Percentiles rank a stretch among this genome's conserved stretches.
Conservation (phyloP, 2,329 filamentous ascomycete species). For the Colletotrichum scovillei region DNA sequence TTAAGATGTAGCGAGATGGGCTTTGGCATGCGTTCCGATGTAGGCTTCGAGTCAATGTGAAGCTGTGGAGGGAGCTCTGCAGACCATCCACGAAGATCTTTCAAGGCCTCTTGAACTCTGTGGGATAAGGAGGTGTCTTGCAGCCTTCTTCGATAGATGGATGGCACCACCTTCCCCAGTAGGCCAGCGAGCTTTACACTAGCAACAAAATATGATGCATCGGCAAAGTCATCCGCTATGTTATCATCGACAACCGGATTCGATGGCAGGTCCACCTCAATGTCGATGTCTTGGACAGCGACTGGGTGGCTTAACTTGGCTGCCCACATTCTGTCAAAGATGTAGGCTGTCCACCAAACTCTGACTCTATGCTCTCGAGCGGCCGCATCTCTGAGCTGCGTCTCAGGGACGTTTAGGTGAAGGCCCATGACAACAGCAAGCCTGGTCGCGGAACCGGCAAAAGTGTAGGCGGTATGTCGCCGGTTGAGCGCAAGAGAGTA, state of each 20-base stretch:
- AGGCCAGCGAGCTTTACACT: slow-evolving; percentile 52
- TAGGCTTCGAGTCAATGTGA: slow-evolving; percentile 40
- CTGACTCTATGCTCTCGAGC: slow-evolving; percentile 52
- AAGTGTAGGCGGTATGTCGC: slow-evolving; percentile 54
- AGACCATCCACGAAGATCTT: slow-evolving; percentile 45
- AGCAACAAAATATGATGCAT: slow-evolving; percentile 46
- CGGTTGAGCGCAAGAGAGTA: slow-evolving; percentile 58
- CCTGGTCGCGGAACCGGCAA: slow-evolving; percentile 57
- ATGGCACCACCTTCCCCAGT: slow-evolving; percentile 42
- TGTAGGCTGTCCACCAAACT: slow-evolving; percentile 57
- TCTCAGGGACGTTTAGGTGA: slow-evolving; percentile 51
- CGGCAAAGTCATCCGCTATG: slow-evolving; percentile 44
- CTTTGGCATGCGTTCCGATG: slow-evolving; percentile 39
- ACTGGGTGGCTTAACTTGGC: slow-evolving; percentile 60
- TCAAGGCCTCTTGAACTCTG: slow-evolving; percentile 46
- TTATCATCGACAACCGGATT: slow-evolving; percentile 43
- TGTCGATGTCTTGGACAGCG: slow-evolving; percentile 60
- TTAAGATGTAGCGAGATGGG: slow-evolving; percentile 47
- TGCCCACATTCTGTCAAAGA: slow-evolving; percentile 59
- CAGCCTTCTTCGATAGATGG: slow-evolving; percentile 45
- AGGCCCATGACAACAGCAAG: slow-evolving; percentile 56
- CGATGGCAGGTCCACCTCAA: slow-evolving; percentile 55
- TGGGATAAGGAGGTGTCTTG: slow-evolving; percentile 45
- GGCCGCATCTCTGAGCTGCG: slow-evolving; percentile 51
- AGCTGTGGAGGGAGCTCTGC: slow-evolving; percentile 45